These are phyloP conservation scores for Fusarium sp. DNA, from an alignment of 2,329 filamentous ascomycete species.

Conservation along the genomic window DNA sequence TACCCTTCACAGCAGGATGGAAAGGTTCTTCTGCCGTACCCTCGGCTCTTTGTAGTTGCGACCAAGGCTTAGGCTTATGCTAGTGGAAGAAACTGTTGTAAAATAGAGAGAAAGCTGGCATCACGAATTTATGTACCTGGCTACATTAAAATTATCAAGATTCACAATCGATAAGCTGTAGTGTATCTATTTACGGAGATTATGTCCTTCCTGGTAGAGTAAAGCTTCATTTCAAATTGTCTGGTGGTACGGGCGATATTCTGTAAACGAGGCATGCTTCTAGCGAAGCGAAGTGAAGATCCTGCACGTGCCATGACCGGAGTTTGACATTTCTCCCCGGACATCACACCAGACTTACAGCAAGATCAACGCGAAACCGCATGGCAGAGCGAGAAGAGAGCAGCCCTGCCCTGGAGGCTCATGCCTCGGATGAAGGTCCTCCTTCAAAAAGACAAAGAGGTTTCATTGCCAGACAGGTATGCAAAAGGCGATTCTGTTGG, in stretches of 20 bases:
- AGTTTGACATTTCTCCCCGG: constrained; percentile 37
- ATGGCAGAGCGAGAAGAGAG: constrained; percentile 37
- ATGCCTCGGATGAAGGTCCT: constrained; percentile 29
- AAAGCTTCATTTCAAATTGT: not conserved
- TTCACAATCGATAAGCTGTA: no score
- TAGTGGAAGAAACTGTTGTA: no score
- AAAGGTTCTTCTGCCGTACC: constrained; percentile 68
- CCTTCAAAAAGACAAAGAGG: constrained; percentile 32
- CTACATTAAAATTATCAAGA: no score
- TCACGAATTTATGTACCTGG: no score
- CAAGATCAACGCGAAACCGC: not conserved
- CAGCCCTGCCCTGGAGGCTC: constrained; percentile 13
- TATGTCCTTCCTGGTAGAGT: not conserved
- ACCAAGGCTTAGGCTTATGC: constrained; percentile 18
- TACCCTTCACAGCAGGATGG: constrained; percentile 66
- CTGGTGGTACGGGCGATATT: not conserved
- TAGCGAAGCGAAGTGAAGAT: not conserved
- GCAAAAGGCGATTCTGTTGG: not conserved
- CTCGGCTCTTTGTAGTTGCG: constrained; percentile 69
- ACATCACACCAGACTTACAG: not conserved
- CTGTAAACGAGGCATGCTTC: not conserved
- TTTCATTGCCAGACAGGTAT: constrained; percentile 39
- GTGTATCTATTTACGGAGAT: no score
- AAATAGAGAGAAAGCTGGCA: not conserved
- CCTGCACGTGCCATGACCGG: constrained; percentile 17